Conservation (phyloP, 129 eudicot species). For the Flaveria robusta region DNA sequence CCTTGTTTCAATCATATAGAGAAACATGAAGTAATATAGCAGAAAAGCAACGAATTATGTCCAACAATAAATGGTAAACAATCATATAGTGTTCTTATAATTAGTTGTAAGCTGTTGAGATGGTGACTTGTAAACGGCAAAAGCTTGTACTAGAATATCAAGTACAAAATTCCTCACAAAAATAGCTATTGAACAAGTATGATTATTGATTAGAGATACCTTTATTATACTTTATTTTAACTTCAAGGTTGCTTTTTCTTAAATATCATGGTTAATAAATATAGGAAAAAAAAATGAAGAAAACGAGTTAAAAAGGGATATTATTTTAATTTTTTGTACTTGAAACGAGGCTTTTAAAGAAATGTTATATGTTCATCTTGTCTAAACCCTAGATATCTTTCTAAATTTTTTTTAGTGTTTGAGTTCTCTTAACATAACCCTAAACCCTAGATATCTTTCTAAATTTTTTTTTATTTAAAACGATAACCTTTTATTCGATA, state of each 20-base stretch:
- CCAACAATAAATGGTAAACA: background rate
- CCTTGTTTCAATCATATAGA: background rate
- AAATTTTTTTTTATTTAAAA: too few species aligned
- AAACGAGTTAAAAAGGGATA: too few species aligned
- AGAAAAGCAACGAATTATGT: too few species aligned
- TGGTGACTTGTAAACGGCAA: background rate
- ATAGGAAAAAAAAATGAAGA: background rate
- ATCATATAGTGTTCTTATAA: background rate
- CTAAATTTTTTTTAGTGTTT: too few species aligned
- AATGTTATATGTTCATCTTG: too few species aligned
- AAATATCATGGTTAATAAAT: background rate
- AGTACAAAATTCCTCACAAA: background rate
- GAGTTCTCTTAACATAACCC: too few species aligned
- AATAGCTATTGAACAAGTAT: background rate
- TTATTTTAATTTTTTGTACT: too few species aligned
- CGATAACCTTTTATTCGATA: background rate
- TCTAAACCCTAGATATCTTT: too few species aligned
- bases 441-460: too few species aligned
- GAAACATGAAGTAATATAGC: too few species aligned
- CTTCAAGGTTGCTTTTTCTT: background rate
- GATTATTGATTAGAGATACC: background rate
- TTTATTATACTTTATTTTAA: background rate
- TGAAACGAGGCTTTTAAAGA: background rate
- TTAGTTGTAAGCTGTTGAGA: constrained; percentile 6
- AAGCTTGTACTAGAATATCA: constrained; percentile 3